Conservation (phyloP, 2,329 filamentous ascomycete species). For the Cladophialophora immunda region DNA sequence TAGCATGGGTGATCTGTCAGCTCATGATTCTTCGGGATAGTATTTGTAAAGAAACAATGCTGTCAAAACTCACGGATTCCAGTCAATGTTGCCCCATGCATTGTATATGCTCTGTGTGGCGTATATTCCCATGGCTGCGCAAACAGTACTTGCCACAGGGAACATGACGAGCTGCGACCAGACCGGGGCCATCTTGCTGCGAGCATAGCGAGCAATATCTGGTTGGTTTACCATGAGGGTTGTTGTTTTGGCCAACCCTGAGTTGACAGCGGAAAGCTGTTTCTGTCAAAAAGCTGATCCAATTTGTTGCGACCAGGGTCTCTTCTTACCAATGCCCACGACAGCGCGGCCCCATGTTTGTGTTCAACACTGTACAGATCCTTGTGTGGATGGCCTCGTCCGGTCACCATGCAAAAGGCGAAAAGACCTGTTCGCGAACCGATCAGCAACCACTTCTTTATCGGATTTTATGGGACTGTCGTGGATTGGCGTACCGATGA, state of each 20-base stretch:
- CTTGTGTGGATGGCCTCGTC: constrained; percentile 26
- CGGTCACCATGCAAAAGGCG: constrained; percentile 25
- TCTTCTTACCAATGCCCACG: constrained; percentile 30
- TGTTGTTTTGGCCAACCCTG: constrained; percentile 50
- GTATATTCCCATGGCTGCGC: constrained; percentile 55
- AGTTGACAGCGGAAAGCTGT: constrained; percentile 49
- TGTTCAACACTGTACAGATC: constrained; percentile 20
- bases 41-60: constrained; percentile 41
- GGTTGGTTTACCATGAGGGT: constrained; percentile 55
- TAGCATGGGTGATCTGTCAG: neutral
- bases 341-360: constrained; percentile 28
- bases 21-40: constrained; percentile 51
- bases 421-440: constrained; percentile 20
- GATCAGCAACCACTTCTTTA: constrained; percentile 21
- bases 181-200: constrained; percentile 48
- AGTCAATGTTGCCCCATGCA: constrained; percentile 46
- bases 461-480: neutral
- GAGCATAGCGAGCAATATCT: constrained; percentile 53
- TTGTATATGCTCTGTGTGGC: constrained; percentile 56
- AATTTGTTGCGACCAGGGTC: neutral
- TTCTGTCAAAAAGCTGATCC: constrained; percentile 44
- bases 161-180: constrained; percentile 54
- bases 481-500: constrained; percentile 21
- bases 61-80: constrained; percentile 28
- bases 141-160: constrained; percentile 53